Evolutionary conservation across 768 basidiomycete genomes (phyloP), one percentile per base, ranked within the genome.

Genomic region (Calocybe gangraenosa): DNA sequence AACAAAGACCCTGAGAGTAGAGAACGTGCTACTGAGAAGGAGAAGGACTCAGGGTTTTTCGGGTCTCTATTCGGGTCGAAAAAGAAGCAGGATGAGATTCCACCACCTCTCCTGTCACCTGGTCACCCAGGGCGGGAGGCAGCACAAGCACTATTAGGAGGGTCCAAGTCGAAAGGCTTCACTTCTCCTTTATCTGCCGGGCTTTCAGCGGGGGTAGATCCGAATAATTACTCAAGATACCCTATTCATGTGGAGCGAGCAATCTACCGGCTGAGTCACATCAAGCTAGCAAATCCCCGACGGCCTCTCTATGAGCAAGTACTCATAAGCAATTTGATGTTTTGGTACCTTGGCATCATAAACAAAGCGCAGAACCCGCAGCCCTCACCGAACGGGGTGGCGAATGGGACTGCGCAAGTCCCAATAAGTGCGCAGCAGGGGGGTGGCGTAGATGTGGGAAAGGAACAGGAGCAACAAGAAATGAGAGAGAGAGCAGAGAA

Each of bases 231-330:
- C 49, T 68, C 94, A 40, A 81, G 96, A 53, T 94, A 98, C 61
- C 96, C 96, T 7, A 97, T 99, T 49, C 96, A 99, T 58, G 96
- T 99, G 51, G 96, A 99, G 63, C 81, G 96, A 25, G 96, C 96
- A 2, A 94, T 99, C 37, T 99, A 99, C 67, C 77, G 96, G 48
- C 72, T 99, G 40, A 94, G 91, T 62, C 96, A 99, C 61, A 99
- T 99, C 74, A 99, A 99, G 65, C 75, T 99, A 36, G 96, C 96
- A 17, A 99, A 98, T 66, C 94, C 96, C 7, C 78, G 96, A 47
- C 78, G 96, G 36, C 94, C 96, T 20, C 74, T 99, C 14, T 98
- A 96, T 58, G 96, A 99, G 70, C 96, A 99, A 65, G 96, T 88
- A 43, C 70, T 91, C 46, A 92, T 90, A 64, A 90, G 87, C 60